These are phyloP conservation scores for Juglanconis juglandina DNA, from an alignment of 2,329 filamentous ascomycete genomes.

Conservation along the genomic window DNA sequence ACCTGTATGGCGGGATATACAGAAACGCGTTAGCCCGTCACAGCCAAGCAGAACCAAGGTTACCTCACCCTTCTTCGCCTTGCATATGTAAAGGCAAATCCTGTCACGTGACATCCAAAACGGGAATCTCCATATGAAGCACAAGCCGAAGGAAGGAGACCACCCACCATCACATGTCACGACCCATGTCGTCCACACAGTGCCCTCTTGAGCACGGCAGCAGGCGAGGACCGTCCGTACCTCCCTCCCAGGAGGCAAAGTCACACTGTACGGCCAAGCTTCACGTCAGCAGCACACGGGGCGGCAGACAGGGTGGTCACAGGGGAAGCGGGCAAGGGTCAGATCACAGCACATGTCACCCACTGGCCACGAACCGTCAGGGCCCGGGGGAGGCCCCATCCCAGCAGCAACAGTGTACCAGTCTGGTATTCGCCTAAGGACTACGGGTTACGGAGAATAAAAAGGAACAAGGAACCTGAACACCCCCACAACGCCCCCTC, in stretches of 20 bases:
- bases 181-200: slow-evolving; percentile 5
- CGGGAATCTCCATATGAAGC: background rate
- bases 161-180: slow-evolving; percentile 13
- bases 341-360: slow-evolving; percentile 5
- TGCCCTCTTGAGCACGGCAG: background rate
- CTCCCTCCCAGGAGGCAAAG: background rate
- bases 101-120: slow-evolving; percentile 15
- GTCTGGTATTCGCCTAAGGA: slow-evolving; percentile 12
- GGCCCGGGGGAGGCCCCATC: background rate
- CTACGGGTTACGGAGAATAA: background rate
- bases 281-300: slow-evolving; percentile 14
- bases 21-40: too few species aligned
- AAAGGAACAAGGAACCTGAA: slow-evolving; percentile 7
- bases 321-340: background rate
- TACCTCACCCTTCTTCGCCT: background rate
- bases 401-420: background rate
- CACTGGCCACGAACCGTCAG: background rate
- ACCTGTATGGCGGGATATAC: too few species aligned
- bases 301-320: slow-evolving; percentile 9
- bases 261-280: slow-evolving; percentile 13
- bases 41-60: too few species aligned
- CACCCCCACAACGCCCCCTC: slow-evolving; percentile 10
- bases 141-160: slow-evolving; percentile 5
- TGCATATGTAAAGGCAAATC: background rate
- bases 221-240: background rate